Evolutionary conservation across 179 eudicot species (phyloP).

Genomic region (Nepenthes alata): DNA sequence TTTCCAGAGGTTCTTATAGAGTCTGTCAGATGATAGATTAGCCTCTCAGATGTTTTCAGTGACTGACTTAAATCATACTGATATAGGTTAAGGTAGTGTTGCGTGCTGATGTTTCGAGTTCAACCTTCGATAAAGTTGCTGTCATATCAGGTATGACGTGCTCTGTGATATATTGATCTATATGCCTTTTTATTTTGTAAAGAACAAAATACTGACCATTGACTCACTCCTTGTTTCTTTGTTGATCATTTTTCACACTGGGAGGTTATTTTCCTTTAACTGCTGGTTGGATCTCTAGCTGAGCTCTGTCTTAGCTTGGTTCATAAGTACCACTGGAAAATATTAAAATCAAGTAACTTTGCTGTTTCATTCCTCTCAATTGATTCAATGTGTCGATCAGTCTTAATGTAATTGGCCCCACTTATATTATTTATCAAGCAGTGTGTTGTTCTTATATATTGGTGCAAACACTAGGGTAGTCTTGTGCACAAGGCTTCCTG

Average conservation of each 20-base stretch:
- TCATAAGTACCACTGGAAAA: no score
- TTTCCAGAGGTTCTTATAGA: constrained; percentile 63
- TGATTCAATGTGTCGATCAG: no score
- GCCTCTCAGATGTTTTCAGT: not conserved
- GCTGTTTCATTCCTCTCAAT: no score
- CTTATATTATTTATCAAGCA: no score
- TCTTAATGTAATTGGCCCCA: no score
- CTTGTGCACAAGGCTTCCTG: no score
- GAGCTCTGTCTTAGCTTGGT: no score
- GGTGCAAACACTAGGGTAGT: no score
- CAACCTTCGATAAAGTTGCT: constrained; percentile 67
- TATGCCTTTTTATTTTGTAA: not conserved
- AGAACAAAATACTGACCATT: not conserved
- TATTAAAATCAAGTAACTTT: no score
- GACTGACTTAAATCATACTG: constrained; percentile 5
- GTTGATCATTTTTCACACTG: not conserved
- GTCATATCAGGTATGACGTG: constrained; percentile 65
- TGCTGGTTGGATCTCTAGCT: not conserved
- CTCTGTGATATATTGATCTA: not conserved
- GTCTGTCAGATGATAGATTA: not conserved
- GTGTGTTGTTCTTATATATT: no score
- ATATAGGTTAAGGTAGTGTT: constrained; percentile 84
- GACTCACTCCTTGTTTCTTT: not conserved
- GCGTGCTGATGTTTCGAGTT: constrained; percentile 77
- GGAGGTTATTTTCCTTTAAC: not conserved